These are phyloP conservation scores for Trichocladium uniseriatum DNA, from an alignment of 495 filamentous ascomycete species.

Conservation along the genomic window DNA sequence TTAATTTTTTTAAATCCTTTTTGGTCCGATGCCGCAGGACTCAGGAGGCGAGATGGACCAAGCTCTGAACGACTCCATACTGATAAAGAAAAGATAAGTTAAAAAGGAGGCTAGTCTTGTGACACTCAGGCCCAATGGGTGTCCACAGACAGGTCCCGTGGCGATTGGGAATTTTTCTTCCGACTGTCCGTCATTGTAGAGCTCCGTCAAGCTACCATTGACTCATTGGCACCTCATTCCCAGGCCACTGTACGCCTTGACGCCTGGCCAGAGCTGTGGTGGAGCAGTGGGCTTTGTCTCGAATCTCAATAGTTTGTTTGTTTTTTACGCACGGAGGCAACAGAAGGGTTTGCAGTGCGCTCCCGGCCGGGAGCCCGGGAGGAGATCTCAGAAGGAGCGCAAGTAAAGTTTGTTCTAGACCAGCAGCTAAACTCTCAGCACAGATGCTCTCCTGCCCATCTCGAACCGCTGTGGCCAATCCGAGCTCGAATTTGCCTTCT, in stretches of 20 bases:
- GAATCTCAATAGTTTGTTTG: not conserved
- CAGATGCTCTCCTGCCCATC: too few species aligned
- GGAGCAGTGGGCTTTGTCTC: not conserved
- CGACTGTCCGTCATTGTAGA: not conserved
- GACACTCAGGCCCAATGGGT: not conserved
- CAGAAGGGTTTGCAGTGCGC: too few species aligned
- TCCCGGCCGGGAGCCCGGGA: too few species aligned
- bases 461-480: too few species aligned
- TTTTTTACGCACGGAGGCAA: not conserved
- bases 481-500: too few species aligned
- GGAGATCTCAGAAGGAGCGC: too few species aligned
- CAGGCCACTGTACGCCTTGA: conserved; percentile 4
- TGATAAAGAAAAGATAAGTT: not conserved
- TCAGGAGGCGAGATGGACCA: too few species aligned
- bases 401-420: too few species aligned
- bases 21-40: too few species aligned
- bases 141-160: not conserved
- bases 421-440: too few species aligned
- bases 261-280: conserved; percentile 1
- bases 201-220: not conserved
- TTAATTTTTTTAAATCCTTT: not conserved
- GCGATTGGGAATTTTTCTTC: not conserved
- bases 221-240: conserved; percentile 8
- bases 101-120: not conserved
- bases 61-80: too few species aligned